These are phyloP conservation scores for Kandelia obovata DNA, from an alignment of 345 rosid species.

Conservation along the genomic window DNA sequence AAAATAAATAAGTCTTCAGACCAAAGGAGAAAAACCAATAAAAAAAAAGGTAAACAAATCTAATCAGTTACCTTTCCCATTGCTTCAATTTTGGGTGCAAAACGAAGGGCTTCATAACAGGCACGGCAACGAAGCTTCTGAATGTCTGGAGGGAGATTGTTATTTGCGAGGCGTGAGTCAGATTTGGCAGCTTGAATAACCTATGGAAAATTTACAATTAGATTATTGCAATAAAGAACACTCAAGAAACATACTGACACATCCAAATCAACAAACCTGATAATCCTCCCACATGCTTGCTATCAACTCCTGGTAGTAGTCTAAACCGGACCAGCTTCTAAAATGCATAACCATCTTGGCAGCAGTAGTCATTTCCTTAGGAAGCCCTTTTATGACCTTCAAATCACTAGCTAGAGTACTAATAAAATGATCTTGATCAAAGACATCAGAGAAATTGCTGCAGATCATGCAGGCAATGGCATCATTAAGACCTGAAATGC, in stretches of 20 bases:
- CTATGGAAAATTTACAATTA: constrained; percentile 26
- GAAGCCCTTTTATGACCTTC: constrained; percentile 63
- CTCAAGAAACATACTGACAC: background rate
- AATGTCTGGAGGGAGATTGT: constrained; percentile 65
- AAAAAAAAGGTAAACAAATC: constrained; percentile 15
- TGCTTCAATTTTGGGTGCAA: constrained; percentile 63
- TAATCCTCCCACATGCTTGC: constrained; percentile 74
- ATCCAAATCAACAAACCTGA: constrained; percentile 36
- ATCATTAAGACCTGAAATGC: constrained; percentile 10
- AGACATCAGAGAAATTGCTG: constrained; percentile 91
- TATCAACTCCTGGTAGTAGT: constrained; percentile 71
- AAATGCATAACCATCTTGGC: constrained; percentile 66
- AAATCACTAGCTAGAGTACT: constrained; percentile 64
- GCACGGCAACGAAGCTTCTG: constrained; percentile 87
- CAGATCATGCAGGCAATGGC: constrained; percentile 21
- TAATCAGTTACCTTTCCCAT: constrained; percentile 80
- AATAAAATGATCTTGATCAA: constrained; percentile 86
- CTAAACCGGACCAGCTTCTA: constrained; percentile 86
- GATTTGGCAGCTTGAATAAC: constrained; percentile 83
- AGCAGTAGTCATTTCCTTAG: constrained; percentile 46
- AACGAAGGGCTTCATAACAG: constrained; percentile 76
- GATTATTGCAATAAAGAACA: constrained; percentile 12
- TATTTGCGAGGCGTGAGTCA: constrained; percentile 87
- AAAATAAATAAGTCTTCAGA: constrained; percentile 6
- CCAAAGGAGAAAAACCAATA: constrained; percentile 26